A percentile compares a stretch with the other conserved stretches of the same genome.
phyloP scores from a whole-genome alignment of 139 green algal species.

The Chlorella sp. region DNA sequence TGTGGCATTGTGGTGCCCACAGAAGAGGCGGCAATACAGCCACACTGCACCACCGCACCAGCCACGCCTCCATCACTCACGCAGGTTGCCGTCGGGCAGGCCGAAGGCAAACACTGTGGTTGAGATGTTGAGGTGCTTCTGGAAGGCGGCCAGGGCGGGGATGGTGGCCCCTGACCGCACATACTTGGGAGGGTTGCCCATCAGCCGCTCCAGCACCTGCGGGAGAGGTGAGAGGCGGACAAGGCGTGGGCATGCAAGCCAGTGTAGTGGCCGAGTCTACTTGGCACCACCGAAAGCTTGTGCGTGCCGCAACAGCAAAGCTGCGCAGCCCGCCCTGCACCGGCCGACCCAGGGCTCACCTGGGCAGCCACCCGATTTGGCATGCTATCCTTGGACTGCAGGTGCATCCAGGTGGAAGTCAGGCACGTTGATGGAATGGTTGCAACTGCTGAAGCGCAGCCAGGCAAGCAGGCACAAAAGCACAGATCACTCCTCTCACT shows the following conservation, averaged over 20 bases:
- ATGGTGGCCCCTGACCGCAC: slow-evolving; percentile 59
- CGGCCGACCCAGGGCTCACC: not conserved
- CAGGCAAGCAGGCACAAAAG: too few species aligned
- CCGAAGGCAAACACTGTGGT: slow-evolving; percentile 71
- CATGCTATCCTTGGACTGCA: slow-evolving; percentile 24
- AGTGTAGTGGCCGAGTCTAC: not conserved
- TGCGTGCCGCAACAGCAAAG: not conserved
- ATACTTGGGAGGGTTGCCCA: slow-evolving; percentile 21
- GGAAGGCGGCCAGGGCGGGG: slow-evolving; percentile 64
- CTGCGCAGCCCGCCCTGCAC: too few species aligned
- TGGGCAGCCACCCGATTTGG: slow-evolving; percentile 53
- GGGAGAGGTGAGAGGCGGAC: not conserved
- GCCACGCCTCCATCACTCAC: too few species aligned
- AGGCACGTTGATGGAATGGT: too few species aligned
- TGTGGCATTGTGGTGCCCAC: too few species aligned
- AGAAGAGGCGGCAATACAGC: too few species aligned
- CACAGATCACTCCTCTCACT: too few species aligned
- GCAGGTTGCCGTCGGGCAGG: slow-evolving; percentile 52
- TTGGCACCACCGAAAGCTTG: not conserved
- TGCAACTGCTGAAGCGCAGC: too few species aligned
- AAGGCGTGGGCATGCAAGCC: not conserved
- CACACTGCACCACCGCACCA: too few species aligned
- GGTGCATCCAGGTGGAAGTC: too few species aligned
- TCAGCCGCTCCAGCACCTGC: slow-evolving; percentile 9
- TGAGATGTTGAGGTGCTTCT: slow-evolving; percentile 48